Conservation (phyloP, 2,329 filamentous ascomycete species). For the Cryphonectria nitschkei region DNA sequence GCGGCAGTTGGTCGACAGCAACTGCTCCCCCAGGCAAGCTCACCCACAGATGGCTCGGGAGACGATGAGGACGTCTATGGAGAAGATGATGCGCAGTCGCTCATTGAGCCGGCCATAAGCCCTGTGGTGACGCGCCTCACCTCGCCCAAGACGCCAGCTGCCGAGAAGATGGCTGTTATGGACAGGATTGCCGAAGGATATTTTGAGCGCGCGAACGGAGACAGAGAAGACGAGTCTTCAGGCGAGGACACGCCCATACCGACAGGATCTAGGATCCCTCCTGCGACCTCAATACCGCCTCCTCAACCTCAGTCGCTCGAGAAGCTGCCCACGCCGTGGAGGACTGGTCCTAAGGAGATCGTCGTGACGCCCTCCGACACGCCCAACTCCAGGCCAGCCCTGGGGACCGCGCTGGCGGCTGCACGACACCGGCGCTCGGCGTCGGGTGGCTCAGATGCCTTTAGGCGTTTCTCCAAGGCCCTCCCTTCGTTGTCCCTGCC, state of each 20-base stretch:
- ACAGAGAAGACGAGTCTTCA: conserved; percentile 23
- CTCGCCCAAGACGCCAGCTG: conserved; percentile 57
- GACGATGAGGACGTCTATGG: conserved; percentile 46
- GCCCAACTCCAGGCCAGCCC: conserved; percentile 40
- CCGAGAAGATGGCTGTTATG: conserved; percentile 61
- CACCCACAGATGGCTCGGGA: conserved; percentile 29
- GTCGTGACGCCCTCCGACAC: conserved; percentile 32
- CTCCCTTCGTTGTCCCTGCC: conserved; percentile 59
- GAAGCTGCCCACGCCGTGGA: conserved; percentile 43
- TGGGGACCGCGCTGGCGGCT: conserved; percentile 53
- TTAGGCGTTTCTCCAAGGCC: conserved; percentile 60
- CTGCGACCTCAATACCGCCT: conserved; percentile 16
- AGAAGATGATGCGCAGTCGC: conserved; percentile 62
- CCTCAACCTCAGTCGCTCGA: conserved; percentile 28
- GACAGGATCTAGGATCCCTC: conserved; percentile 5
- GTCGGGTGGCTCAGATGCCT: conserved; percentile 59
- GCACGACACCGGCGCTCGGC: conserved; percentile 54
- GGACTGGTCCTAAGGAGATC: conserved; percentile 45
- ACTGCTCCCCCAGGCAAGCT: conserved; percentile 6
- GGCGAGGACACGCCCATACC: conserved; percentile 20
- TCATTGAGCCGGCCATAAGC: conserved; percentile 64
- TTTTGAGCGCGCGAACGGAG: conserved; percentile 35
- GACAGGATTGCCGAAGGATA: conserved; percentile 45
- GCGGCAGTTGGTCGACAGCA: conserved; percentile 7
- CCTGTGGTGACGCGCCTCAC: conserved; percentile 59